These are phyloP conservation scores for Ganoderma lingzhi DNA, from an alignment of 1,284 basidiomycete species.

Conservation along the genomic window DNA sequence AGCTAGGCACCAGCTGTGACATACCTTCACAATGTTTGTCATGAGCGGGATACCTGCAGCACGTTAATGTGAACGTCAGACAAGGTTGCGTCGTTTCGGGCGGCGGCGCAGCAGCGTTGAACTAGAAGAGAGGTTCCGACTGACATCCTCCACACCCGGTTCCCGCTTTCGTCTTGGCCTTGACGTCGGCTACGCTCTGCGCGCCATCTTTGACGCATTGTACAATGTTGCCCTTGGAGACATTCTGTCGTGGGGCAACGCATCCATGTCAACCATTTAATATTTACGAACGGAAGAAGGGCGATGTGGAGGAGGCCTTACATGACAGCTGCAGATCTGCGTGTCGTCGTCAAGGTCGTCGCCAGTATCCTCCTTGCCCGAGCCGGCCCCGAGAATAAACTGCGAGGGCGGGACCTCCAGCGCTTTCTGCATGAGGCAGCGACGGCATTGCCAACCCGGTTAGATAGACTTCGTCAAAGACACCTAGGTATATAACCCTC, in stretches of 20 bases:
- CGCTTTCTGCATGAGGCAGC: constrained; percentile 52
- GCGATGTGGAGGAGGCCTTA: constrained; percentile 29
- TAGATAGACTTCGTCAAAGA: constrained; percentile 8
- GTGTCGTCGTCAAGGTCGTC: constrained; percentile 77
- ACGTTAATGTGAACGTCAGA: constrained; percentile 7
- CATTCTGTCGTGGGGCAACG: constrained; percentile 49
- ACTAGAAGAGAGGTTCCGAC: constrained; percentile 57
- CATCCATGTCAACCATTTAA: background rate
- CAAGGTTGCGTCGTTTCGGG: constrained; percentile 1
- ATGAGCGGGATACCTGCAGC: constrained; percentile 51
- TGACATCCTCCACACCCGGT: constrained; percentile 79
- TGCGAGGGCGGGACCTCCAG: constrained; percentile 72
- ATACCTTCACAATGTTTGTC: constrained; percentile 55
- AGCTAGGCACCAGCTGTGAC: background rate
- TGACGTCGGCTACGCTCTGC: constrained; percentile 63
- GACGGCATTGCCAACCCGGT: background rate
- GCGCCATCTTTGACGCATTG: constrained; percentile 63
- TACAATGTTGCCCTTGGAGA: constrained; percentile 68
- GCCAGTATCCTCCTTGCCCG: constrained; percentile 63
- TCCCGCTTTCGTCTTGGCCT: constrained; percentile 75
- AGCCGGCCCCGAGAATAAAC: constrained; percentile 65
- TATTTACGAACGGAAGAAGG: background rate
- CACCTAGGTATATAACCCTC: background rate
- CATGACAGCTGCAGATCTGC: constrained; percentile 76
- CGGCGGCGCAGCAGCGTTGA: constrained; percentile 48